Evolutionary conservation across 768 basidiomycete species (phyloP).

Genomic region (Mycena chlorophos): DNA sequence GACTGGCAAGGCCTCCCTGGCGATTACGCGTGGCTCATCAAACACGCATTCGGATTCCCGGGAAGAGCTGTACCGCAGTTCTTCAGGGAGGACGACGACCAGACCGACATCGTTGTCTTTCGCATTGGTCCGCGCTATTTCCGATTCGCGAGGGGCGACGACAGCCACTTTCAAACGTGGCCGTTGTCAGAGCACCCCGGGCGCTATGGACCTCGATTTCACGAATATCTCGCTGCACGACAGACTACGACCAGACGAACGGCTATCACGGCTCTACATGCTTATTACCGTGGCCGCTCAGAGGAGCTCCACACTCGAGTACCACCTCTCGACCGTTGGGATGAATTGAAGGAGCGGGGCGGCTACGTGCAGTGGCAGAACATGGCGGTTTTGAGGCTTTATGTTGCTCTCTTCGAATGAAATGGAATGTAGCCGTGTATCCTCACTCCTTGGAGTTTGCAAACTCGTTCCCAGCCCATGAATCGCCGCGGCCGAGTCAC

Average conservation of each 20-base stretch:
- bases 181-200: too few species aligned
- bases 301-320: neutral
- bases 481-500: too few species aligned
- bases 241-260: neutral
- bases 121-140: conserved; percentile 7
- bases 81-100: neutral
- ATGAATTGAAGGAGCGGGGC: neutral
- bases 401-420: too few species aligned
- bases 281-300: neutral
- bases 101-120: neutral
- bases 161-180: neutral
- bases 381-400: too few species aligned
- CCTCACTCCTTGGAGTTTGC: too few species aligned
- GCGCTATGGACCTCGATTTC: neutral
- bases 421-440: too few species aligned
- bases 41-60: conserved; percentile 14
- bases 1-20: conserved; percentile 3
- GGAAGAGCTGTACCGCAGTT: conserved; percentile 2
- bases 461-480: too few species aligned
- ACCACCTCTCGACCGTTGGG: neutral
- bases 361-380: neutral
- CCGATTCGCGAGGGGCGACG: too few species aligned
- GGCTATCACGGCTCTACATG: neutral
- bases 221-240: neutral
- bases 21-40: conserved; percentile 8